Conservation (phyloP, 352 stramenopile genomes). For the Aphanomyces cochlioides region DNA sequence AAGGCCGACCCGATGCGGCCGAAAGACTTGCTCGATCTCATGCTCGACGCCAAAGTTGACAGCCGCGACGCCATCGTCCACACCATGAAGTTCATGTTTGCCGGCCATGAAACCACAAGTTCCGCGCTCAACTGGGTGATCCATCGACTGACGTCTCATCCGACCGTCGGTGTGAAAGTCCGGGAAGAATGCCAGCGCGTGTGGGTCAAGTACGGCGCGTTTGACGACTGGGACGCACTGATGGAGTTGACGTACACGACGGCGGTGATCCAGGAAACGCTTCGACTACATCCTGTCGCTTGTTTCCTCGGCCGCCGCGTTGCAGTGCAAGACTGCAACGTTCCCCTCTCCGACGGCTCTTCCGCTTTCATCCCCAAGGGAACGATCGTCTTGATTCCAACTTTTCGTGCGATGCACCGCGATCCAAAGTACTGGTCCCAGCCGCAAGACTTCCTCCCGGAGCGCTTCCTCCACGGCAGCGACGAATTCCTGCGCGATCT, state of each 20-base stretch:
- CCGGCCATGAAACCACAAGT: constrained; percentile 24
- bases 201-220: neutral
- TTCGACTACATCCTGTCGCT: neutral
- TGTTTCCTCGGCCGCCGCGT: neutral
- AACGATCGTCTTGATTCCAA: neutral
- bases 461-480: neutral
- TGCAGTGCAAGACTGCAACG: neutral
- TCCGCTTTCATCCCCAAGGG: neutral
- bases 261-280: constrained; percentile 13
- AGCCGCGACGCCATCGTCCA: constrained; percentile 14
- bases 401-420: neutral
- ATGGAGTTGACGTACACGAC: neutral
- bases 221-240: neutral
- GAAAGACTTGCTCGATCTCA: constrained; percentile 17
- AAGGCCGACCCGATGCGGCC: neutral
- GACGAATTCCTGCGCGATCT: neutral
- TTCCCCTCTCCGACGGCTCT: constrained; percentile 5
- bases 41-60: neutral
- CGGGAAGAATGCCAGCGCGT: neutral
- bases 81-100: constrained; percentile 27
- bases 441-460: neutral
- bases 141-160: neutral
- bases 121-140: constrained; percentile 15
- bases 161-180: neutral
- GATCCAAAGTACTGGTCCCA: constrained; percentile 6